Base-by-base conservation (phyloP, 768 basidiomycete species). In the Russula dissimulans region DNA sequence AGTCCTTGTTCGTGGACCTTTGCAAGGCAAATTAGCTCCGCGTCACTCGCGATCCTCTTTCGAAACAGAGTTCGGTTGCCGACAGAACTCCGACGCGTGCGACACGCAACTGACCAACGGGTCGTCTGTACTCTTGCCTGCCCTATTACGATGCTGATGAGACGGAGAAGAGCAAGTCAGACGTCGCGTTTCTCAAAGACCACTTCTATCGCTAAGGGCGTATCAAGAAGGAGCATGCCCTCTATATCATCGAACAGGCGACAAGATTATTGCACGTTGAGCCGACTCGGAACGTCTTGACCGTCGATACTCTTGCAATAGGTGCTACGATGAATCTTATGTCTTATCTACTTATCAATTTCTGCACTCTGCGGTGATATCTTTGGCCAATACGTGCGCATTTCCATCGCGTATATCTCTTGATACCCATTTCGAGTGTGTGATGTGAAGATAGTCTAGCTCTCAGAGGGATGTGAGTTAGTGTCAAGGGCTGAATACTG, bases 161-260 rank as follows among this genome's bases (percentile, higher is more conserved):
- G 57, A 80, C 84, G 67, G 95, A 97, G 76, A 86, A 82, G 46
- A 80, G 85, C 36, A 97, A 95, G 72, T 95, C 95, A 9, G 91
- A 97, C 73, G 79, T 97, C 65, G 94, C 90, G 22, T 98, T 95
- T 73, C 80, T 99, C 65, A 99, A 98, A 78, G 97, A 97, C 69
- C 97, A 99, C 76, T 97, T 99, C 70, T 97, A 97, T 74, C 84
- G 95, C 31, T 95, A 97, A 72, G 95, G 95, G 0, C 79, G 95
- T 51, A 67, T 98, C 65, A 94, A 87, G 31, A 95, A 98, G 72
- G 91, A 95, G 54, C 94, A 98, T 71, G 97, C 97, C 3, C 71
- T 97, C 64, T 98, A 85, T 79, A 98, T 99, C 70, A 75, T 99
- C 67, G 82, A 89, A 61, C 87, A 85, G 72, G 89, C 83, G 29